Evolutionary conservation across 2,329 filamentous ascomycete genomes (phyloP).

Genomic region (Apiospora saccharicola): DNA sequence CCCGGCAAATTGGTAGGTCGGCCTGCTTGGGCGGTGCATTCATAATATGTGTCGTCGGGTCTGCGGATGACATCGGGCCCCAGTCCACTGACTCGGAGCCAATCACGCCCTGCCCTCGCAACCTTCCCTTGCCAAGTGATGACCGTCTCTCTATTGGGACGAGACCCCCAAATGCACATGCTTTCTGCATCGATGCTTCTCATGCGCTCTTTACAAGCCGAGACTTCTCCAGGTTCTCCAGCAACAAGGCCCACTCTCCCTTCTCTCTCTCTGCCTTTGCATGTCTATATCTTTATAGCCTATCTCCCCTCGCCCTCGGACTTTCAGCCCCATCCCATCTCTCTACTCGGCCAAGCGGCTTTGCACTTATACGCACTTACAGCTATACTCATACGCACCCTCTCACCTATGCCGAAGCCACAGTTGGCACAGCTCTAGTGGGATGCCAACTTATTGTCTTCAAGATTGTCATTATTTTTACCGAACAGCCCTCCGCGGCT

Average conservation of each 20-base stretch:
- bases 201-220: neutral
- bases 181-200: neutral
- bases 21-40: slow-evolving; percentile 33
- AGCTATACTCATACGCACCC: slow-evolving; percentile 25
- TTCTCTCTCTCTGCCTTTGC: neutral
- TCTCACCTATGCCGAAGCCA: slow-evolving; percentile 29
- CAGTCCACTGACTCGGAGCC: slow-evolving; percentile 33
- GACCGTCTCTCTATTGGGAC: slow-evolving; percentile 11
- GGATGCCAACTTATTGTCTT: slow-evolving; percentile 82
- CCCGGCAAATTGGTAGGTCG: slow-evolving; percentile 38
- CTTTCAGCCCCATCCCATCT: slow-evolving; percentile 4
- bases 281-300: slow-evolving; percentile 6
- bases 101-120: slow-evolving; percentile 35
- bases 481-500: slow-evolving; percentile 84
- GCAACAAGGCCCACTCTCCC: slow-evolving; percentile 1
- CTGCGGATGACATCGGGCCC: slow-evolving; percentile 42
- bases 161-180: slow-evolving; percentile 13
- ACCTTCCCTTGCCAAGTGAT: slow-evolving; percentile 1
- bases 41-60: slow-evolving; percentile 38
- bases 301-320: slow-evolving; percentile 16
- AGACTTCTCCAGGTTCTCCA: slow-evolving; percentile 7
- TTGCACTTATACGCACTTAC: slow-evolving; percentile 22
- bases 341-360: slow-evolving; percentile 25
- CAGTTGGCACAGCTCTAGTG: slow-evolving; percentile 47
- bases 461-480: slow-evolving; percentile 95